Evolutionary conservation across 768 basidiomycete species (phyloP), one percentile per base, ranked within the genome.

Genomic region (Galerina sulciceps): DNA sequence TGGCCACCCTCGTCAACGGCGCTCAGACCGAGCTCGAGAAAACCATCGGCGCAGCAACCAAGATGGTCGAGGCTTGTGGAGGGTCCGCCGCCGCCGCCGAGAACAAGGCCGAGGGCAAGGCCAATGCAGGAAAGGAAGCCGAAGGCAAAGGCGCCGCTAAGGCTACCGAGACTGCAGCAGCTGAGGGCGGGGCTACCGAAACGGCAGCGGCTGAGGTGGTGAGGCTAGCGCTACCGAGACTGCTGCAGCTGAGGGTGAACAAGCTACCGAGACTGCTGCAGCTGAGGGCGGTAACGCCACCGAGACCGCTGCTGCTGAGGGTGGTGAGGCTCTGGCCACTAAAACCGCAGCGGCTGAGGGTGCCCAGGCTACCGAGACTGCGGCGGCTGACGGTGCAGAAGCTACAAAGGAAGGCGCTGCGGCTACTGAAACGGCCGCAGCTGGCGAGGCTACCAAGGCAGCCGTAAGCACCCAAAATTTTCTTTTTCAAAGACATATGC

Each of bases 41-140:
- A 26, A 49, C 51, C 2, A 34, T 50, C 34, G 47, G 20, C 23
- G 53, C 50, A 35, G 51, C 51, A 1, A 54, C 36, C 22, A 40
- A 40, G 23, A 47, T 55, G 3, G 43, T 58, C 26, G 36, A 51
- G 13, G 42, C 38, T 15, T 57, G 56, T 22, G 55, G 56, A 4
- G 20, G 23, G 6, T n/a, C n/a, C n/a, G n/a, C n/a, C n/a, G 41
- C 34, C 36, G 50, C 36, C 1, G 15, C 43, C 3, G 1, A 31
- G 6, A 14, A n/a, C 2, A 31, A 10, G 10, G 22, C 49, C 18
- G 11, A 22, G 11, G 20, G 36, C 23, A 15, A n/a, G 6, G 41
- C 34, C 36, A 42, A 35, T 4, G 15, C 43, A 3, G 1, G 40
- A 5, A 14, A n/a, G 6, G 47, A 10, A 6, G 22, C 49, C 18